A percentile compares a stretch with the other conserved stretches of the same genome.
These are phyloP conservation scores for Candida cerambycidarum DNA, from an alignment of 805 yeast species.

Conservation along the genomic window DNA sequence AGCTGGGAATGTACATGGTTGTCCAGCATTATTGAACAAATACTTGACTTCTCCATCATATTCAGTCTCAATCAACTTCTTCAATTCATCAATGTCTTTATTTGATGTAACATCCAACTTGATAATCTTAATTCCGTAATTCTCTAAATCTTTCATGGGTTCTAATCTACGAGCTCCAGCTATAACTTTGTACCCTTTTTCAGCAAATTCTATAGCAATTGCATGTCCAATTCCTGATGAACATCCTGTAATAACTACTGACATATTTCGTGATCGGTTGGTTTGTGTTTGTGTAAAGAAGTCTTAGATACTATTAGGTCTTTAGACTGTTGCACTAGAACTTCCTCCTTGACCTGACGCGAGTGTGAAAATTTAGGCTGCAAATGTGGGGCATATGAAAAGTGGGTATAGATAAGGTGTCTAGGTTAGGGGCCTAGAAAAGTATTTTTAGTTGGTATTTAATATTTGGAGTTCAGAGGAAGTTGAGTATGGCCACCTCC, in stretches of 20 bases:
- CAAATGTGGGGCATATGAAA: slow-evolving; percentile 1
- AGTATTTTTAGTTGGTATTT: too few relatives aligned
- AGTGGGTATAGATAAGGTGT: too few relatives aligned
- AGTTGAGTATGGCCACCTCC: too few relatives aligned
- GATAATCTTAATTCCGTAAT: slow-evolving; percentile 47
- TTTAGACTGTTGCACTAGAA: too few relatives aligned
- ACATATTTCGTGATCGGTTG: background rate
- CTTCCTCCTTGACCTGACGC: too few relatives aligned
- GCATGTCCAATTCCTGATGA: slow-evolving; percentile 58
- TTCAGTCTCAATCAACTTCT: slow-evolving; percentile 38
- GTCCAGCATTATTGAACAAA: slow-evolving; percentile 76
- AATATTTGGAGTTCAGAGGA: too few relatives aligned
- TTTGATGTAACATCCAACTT: slow-evolving; percentile 57
- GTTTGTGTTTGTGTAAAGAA: too few relatives aligned
- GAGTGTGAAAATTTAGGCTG: background rate
- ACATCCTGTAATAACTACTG: slow-evolving; percentile 50
- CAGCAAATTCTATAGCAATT: slow-evolving; percentile 49
- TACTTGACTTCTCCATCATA: slow-evolving; percentile 53
- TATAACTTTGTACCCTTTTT: slow-evolving; percentile 57
- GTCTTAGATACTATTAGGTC: too few relatives aligned
- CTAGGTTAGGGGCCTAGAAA: too few relatives aligned
- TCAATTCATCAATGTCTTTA: slow-evolving; percentile 47
- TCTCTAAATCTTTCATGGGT: slow-evolving; percentile 53
- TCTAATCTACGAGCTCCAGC: slow-evolving; percentile 73
- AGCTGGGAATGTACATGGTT: slow-evolving; percentile 70